Percentiles rank a stretch among this genome's conserved stretches.
Conservation (phyloP, 108 stramenopile genomes). For the Stephanodiscus minutulus region DNA sequence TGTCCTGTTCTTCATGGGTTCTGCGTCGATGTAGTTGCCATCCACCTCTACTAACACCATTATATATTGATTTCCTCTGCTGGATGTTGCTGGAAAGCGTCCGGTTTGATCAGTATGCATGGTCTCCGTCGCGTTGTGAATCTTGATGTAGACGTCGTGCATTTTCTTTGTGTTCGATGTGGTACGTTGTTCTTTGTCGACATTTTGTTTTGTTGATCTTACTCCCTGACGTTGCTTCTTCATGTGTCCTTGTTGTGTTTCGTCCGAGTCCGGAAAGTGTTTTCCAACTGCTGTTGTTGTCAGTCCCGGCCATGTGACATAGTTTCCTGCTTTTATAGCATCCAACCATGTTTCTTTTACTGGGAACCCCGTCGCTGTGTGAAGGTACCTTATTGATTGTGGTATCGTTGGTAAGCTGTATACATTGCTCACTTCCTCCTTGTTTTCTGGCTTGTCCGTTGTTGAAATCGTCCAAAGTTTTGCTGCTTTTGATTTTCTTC, state of each 20-base stretch:
- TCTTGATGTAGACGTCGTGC: no score
- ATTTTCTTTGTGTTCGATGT: not conserved
- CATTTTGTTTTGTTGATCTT: conserved; percentile 21
- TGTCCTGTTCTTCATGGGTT: conserved; percentile 8
- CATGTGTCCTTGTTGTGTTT: conserved; percentile 30
- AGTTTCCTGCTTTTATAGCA: no score
- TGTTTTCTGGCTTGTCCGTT: not conserved
- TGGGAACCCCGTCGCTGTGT: conserved; percentile 25
- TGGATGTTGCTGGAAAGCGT: no score
- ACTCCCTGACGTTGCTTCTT: conserved; percentile 17
- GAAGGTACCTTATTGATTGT: conserved; percentile 7
- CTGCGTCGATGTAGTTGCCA: no score
- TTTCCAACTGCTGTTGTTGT: conserved; percentile 12
- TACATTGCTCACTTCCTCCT: not conserved
- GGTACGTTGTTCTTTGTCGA: not conserved
- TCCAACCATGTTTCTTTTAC: conserved; percentile 24
- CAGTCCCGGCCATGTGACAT: conserved; percentile 26
- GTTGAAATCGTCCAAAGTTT: no score
- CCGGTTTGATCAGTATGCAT: no score
- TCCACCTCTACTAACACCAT: no score
- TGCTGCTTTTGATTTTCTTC: no score
- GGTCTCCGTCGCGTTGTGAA: no score
- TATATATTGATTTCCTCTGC: no score
- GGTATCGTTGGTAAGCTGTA: no score
- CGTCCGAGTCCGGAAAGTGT: no score